These are phyloP conservation scores for Wallacemonas sp. DNA, from an alignment of 208 protist species.

Conservation along the genomic window DNA sequence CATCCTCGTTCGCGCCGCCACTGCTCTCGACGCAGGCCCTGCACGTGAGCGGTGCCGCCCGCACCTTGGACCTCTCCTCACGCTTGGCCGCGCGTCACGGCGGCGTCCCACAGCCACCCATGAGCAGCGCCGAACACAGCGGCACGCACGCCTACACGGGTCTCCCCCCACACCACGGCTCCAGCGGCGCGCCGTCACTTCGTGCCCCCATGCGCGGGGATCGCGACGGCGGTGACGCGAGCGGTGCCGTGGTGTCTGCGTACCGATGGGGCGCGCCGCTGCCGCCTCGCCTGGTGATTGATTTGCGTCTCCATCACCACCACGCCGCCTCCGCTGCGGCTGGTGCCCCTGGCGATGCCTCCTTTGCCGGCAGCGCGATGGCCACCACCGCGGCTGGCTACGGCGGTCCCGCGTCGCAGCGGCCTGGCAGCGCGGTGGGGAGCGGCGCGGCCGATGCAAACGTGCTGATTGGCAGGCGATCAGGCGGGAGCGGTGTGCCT, in stretches of 20 bases:
- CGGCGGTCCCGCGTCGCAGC: neutral
- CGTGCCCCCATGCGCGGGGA: neutral
- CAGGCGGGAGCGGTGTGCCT: no score
- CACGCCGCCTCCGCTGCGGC: neutral
- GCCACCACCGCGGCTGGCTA: neutral
- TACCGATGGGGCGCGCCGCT: neutral
- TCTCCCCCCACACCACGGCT: neutral
- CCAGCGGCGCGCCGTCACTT: neutral
- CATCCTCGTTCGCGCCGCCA: neutral
- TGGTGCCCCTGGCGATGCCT: neutral
- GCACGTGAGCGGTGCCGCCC: neutral
- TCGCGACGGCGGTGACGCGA: neutral
- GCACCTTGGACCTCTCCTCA: neutral
- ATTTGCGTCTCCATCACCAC: neutral
- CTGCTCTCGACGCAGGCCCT: constrained; percentile 10
- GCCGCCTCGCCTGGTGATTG: constrained; percentile 12
- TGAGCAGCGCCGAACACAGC: neutral
- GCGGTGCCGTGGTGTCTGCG: no score
- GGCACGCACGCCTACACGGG: neutral
- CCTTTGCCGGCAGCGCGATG: constrained; percentile 3
- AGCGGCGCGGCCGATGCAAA: no score
- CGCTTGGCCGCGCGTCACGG: neutral
- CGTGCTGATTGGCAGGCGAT: neutral
- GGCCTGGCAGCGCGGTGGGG: no score
- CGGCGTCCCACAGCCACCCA: neutral